Evolutionary conservation across 306 rosid genomes (phyloP).

Genomic region (Lathyrus tuberosus): DNA sequence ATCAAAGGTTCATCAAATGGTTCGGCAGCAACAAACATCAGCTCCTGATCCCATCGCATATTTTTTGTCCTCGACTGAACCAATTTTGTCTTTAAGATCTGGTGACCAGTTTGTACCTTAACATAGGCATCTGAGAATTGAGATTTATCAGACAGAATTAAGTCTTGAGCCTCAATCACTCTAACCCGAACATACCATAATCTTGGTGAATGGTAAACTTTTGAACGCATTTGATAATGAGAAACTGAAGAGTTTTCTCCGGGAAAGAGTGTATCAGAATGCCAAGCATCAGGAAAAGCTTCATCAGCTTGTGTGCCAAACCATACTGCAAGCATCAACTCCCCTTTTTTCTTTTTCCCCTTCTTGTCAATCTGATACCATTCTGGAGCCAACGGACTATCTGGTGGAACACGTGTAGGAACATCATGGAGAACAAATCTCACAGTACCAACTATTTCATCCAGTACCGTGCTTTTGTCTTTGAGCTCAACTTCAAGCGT

Average conservation of each 20-base stretch:
- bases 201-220: constrained; percentile 92
- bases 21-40: constrained; percentile 87
- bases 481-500: constrained; percentile 69
- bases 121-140: constrained; percentile 31
- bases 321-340: constrained; percentile 97
- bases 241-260: constrained; percentile 49
- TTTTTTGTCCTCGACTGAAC: constrained; percentile 5
- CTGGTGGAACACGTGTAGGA: constrained; percentile 85
- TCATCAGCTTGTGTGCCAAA: constrained; percentile 95
- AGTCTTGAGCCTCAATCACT: constrained; percentile 88
- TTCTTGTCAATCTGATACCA: constrained; percentile 83
- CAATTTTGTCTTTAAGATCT: neutral
- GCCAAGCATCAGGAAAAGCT: constrained; percentile 98
- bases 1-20: constrained; percentile 83
- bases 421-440: constrained; percentile 72
- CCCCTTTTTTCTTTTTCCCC: constrained; percentile 73
- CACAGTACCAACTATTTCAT: constrained; percentile 65
- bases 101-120: neutral
- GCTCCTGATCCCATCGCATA: constrained; percentile 76
- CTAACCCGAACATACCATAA: constrained; percentile 84
- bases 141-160: constrained; percentile 62
- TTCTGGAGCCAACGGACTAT: constrained; percentile 97
- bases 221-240: constrained; percentile 64
- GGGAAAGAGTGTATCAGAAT: constrained; percentile 72
- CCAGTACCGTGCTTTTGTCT: constrained; percentile 68